Evolutionary conservation across 2,329 filamentous ascomycete species (phyloP).

Genomic region (Macrophomina pseudophaseolina): DNA sequence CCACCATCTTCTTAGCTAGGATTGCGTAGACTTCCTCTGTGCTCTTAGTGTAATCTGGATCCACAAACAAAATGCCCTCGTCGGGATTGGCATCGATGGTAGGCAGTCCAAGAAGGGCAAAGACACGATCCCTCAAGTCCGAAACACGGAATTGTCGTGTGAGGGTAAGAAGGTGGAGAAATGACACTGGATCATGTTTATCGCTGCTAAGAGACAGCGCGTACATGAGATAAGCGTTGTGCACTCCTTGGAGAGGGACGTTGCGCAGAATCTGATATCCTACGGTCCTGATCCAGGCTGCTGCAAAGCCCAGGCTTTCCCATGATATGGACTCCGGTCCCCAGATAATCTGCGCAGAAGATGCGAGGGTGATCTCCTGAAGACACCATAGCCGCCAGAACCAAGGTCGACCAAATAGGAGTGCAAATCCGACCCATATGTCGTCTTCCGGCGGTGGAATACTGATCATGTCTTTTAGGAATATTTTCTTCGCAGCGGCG

Average conservation of each 20-base stretch:
- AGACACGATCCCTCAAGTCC: conserved; percentile 29
- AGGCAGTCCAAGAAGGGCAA: conserved; percentile 28
- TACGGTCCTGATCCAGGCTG: conserved; percentile 16
- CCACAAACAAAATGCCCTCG: conserved; percentile 14
- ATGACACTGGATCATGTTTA: conserved; percentile 24
- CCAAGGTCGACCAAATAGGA: background rate
- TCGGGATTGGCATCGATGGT: conserved; percentile 21
- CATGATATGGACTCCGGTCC: background rate
- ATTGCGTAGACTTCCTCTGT: conserved; percentile 16
- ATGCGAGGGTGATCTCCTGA: conserved; percentile 11
- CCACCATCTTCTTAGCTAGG: conserved; percentile 23
- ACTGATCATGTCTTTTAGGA: background rate
- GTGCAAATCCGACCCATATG: background rate
- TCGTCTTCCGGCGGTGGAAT: background rate
- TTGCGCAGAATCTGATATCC: conserved; percentile 27
- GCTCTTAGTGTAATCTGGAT: conserved; percentile 28
- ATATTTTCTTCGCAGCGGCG: background rate
- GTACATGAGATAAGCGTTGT: conserved; percentile 29
- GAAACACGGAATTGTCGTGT: conserved; percentile 29
- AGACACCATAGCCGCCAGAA: conserved; percentile 21
- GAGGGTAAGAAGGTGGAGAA: conserved; percentile 25
- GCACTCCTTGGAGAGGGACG: conserved; percentile 24
- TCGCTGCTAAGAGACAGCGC: conserved; percentile 25
- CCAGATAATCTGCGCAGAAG: conserved; percentile 11
- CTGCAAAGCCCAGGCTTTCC: conserved; percentile 11